Evolutionary conservation across 352 stramenopile species (phyloP), one percentile per base, ranked within the genome.

Genomic region (Pythium apleroticum): DNA sequence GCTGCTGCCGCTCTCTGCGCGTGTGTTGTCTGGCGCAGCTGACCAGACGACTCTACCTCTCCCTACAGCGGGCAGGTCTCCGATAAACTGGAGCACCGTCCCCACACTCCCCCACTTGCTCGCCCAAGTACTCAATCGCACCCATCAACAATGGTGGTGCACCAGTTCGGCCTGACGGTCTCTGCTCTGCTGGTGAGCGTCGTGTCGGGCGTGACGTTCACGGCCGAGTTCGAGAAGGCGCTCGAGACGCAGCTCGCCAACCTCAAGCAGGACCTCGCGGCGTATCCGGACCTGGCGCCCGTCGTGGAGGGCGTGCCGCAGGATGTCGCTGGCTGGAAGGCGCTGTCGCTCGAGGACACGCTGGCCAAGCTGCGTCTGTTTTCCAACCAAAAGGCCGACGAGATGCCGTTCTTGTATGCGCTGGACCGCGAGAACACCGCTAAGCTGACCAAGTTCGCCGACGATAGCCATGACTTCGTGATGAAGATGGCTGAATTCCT

Each of bases 161-260:
- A n/a, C 15, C 30, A 22, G 28, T 37, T 57, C 52, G 52, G 30
- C 17, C 52, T 57, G 11, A 25, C 31, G 28, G 30, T 43, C 52
- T 46, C 52, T 12, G 30, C 39, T 20, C 10, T 57, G 5, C 30
- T 57, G 28, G 28, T 31, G 9, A 20, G 52, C 22, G 49, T 20
- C 58, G 58, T 37, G 35, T 65, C 58, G 6, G 46, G 46, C 46
- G 58, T 65, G 19, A 41, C 58, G 58, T 65, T 65, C 46, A 65
- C 27, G 20, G 48, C 58, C 31, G 20, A 50, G 46, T 65, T 65
- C 46, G 58, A 65, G 45, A 65, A 65, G 37, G 52, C 48, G 33
- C 58, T 65, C 33, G 31, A 37, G 8, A 22, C 58, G 24, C 31
- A 37, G 15, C 59, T 66, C 49, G 59, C 59, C 12, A 31, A 35